Conservation (phyloP, 306 rosid genomes). For the Dryas octopetala region DNA sequence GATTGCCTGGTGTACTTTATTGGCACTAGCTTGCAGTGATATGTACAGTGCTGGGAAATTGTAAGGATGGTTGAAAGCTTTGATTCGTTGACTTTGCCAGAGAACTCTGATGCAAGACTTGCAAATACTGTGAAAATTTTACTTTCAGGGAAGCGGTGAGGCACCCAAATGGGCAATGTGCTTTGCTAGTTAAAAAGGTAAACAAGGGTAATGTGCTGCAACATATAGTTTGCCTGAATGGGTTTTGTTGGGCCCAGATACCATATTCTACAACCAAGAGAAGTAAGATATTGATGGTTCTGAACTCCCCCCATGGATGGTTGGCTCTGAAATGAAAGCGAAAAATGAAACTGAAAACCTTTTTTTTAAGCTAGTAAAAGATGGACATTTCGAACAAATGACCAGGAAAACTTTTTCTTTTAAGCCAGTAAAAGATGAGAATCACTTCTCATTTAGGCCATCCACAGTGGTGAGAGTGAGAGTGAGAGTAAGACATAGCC, state of each 20-base stretch:
- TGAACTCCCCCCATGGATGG: not conserved
- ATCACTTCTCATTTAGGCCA: too few species aligned
- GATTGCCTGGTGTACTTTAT: not conserved
- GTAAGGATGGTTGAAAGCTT: not conserved
- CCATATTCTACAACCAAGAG: not conserved
- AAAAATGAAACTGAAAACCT: not conserved
- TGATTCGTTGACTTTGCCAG: not conserved
- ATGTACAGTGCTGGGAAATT: not conserved
- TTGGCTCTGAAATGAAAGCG: not conserved
- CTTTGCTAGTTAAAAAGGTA: not conserved
- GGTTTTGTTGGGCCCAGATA: not conserved
- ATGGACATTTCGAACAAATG: not conserved
- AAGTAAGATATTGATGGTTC: not conserved
- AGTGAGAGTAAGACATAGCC: too few species aligned
- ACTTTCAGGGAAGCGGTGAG: constrained; percentile 1
- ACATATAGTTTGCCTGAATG: not conserved
- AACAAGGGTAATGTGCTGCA: not conserved
- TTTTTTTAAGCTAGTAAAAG: not conserved
- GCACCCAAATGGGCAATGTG: not conserved
- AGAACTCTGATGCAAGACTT: not conserved
- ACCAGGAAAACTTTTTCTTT: not conserved
- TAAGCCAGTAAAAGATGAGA: not conserved
- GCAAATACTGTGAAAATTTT: not conserved
- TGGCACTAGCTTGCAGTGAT: too few species aligned
- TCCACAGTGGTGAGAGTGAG: too few species aligned